Evolutionary conservation across 345 rosid species (phyloP), one percentile per base, ranked within the genome.

Genomic region (Citrus australasica): DNA sequence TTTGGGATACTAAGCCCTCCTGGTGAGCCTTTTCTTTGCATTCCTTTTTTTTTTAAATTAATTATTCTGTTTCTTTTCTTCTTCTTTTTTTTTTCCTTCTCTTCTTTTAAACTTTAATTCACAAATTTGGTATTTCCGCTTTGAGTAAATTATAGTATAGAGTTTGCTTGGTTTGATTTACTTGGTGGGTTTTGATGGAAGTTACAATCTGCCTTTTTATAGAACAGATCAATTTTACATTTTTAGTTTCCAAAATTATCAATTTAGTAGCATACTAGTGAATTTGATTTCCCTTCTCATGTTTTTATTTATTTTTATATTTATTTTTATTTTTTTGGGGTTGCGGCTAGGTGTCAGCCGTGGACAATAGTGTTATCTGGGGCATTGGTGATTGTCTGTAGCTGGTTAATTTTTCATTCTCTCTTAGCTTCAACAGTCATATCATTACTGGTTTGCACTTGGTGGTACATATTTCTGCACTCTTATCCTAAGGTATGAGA

Each of bases 1-100:
- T 95, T n/a, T 93, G 99, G 99, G 99, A 95, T 86, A 95, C 98
- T 33, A 92, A 92, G 79, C 97, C 99, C 9, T 90, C 92, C 64
- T 95, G 99, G 97, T 95, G 77, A 64, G 82, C 60, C 60, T 63
- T 19, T 65, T 30, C 75, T 30, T 55, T 11, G 3, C 11, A 11
- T 16, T 10, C 22, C 56, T 19, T 59, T 40, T 79, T 73, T 28
- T 73, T 3, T 19, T 1, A 0, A 35, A 67, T 35, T 67, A 5
- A 1, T 35, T 7, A 22, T 63, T 37, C 40, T 37, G 40, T 37
- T 37, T 7, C 9, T 37, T 37, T 35, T 33, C 5, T 33, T 33
- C 37, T 37, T 37, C 0, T 37, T 37, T 6, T 35, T 6, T 6
- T 37, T 37, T 35, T 35, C 6, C 42, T 33, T 25, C 22, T 25